Conservation (phyloP, 176 grass and related monocot genomes). For the Hordeum marinum region DNA sequence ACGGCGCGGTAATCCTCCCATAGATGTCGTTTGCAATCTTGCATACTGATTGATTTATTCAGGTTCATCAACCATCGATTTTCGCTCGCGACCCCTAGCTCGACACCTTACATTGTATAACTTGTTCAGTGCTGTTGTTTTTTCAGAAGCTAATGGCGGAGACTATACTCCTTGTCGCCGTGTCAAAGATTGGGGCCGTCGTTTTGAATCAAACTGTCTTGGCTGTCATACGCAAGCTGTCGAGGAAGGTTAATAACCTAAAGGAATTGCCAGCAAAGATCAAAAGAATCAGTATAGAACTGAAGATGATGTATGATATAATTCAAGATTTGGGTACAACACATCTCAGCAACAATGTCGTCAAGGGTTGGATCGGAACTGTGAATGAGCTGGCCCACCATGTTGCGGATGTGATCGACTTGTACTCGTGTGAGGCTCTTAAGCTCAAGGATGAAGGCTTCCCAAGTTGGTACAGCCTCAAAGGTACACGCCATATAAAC, state of each 20-base stretch:
- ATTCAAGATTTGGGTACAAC: neutral
- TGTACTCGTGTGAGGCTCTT: neutral
- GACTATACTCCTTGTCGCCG: neutral
- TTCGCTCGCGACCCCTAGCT: no score
- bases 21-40: no score
- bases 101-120: no score
- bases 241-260: neutral
- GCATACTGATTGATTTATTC: no score
- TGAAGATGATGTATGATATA: neutral
- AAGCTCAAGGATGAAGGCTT: neutral
- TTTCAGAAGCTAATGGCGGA: neutral
- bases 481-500: neutral
- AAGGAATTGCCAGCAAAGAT: neutral
- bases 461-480: neutral
- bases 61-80: no score
- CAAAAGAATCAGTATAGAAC: neutral
- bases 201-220: neutral
- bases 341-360: no score
- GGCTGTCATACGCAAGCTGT: neutral
- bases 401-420: no score
- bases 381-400: no score
- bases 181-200: neutral
- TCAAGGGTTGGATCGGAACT: no score
- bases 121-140: neutral
- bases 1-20: no score